Conservation (phyloP, 2,329 filamentous ascomycete species). For the Clarireedia monteithiana region DNA sequence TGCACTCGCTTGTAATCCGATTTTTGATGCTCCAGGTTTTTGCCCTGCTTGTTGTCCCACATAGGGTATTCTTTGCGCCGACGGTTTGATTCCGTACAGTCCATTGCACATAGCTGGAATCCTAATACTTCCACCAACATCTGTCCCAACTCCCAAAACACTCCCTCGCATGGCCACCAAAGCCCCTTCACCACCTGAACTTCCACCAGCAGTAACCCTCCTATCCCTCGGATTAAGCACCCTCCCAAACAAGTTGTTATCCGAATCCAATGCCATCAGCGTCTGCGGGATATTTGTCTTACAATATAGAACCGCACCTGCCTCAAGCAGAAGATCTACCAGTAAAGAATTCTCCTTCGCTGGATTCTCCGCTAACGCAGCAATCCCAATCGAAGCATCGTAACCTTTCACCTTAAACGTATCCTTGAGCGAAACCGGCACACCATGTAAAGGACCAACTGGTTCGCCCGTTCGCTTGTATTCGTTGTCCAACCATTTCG, state of each 20-base stretch:
- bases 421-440: conserved; percentile 52
- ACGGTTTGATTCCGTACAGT: conserved; percentile 43
- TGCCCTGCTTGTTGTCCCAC: conserved; percentile 37
- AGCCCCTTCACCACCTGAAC: conserved; percentile 55
- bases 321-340: conserved; percentile 47
- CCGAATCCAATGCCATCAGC: conserved; percentile 45
- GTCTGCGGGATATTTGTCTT: conserved; percentile 64
- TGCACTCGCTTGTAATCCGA: conserved; percentile 38
- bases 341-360: conserved; percentile 46
- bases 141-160: conserved; percentile 52
- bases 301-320: conserved; percentile 59
- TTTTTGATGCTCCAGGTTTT: conserved; percentile 44
- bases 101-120: conserved; percentile 42
- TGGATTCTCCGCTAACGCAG: conserved; percentile 44
- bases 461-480: conserved; percentile 33
- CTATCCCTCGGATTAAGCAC: conserved; percentile 56
- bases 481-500: conserved; percentile 38
- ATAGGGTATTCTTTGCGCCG: conserved; percentile 34
- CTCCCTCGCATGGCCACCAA: conserved; percentile 50
- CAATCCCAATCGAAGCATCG: conserved; percentile 48
- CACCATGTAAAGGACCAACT: conserved; percentile 53
- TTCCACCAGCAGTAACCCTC: conserved; percentile 52
- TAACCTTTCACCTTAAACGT: conserved; percentile 48
- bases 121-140: conserved; percentile 44
- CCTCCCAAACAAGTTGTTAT: conserved; percentile 55